A percentile compares a stretch with the other conserved stretches of the same genome.
Conservation (phyloP, 305 asterid species). For the Fraxinus velutina region DNA sequence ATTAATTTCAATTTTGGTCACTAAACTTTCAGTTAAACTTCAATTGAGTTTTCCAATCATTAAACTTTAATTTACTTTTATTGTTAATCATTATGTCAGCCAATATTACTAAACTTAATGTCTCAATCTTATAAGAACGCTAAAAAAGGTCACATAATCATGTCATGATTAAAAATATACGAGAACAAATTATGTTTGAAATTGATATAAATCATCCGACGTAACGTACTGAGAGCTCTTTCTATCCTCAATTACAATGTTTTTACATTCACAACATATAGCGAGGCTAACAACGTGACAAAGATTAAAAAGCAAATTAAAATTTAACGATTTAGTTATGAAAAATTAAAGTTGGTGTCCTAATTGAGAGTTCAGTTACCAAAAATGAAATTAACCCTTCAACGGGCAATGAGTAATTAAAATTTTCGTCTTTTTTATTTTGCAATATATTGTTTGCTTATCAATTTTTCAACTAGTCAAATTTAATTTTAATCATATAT, state of each 20-base stretch:
- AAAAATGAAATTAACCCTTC: neutral
- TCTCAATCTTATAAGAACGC: neutral
- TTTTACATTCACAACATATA: neutral
- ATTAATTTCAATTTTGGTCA: neutral
- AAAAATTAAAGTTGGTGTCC: neutral
- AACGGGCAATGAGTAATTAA: neutral
- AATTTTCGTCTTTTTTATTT: neutral
- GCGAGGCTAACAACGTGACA: neutral
- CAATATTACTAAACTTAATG: neutral
- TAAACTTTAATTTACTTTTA: neutral
- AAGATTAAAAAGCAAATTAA: neutral
- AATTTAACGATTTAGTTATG: neutral
- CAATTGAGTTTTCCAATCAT: neutral
- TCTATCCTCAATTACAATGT: neutral
- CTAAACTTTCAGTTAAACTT: neutral
- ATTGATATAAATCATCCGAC: neutral
- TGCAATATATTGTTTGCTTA: neutral
- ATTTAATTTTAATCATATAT: too few species aligned
- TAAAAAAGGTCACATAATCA: neutral
- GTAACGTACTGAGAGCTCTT: neutral
- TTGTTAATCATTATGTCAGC: neutral
- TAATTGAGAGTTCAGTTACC: neutral
- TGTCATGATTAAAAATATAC: neutral
- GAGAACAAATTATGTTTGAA: neutral
- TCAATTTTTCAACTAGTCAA: neutral